Percentiles rank a stretch among this genome's conserved stretches.
These are phyloP conservation scores for Penicillium alfredii DNA, from an alignment of 495 filamentous ascomycete species.

Conservation along the genomic window DNA sequence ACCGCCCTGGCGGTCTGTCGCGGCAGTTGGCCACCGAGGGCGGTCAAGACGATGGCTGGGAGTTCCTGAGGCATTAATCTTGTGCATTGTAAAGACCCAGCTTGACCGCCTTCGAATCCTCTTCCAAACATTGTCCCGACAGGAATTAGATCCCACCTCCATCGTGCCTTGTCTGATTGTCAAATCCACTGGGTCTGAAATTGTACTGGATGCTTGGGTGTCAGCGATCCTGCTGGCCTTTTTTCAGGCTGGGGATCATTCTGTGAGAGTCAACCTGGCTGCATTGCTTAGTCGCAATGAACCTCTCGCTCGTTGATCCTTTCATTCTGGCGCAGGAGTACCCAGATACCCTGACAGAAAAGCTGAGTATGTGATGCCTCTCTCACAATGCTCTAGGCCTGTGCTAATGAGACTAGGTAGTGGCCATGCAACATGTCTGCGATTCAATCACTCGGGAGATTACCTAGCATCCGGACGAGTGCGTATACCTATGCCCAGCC, in stretches of 20 bases:
- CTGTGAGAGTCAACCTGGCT: constrained; percentile 4
- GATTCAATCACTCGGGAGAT: constrained; percentile 91
- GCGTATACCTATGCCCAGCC: constrained; percentile 17
- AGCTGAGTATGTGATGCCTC: constrained; percentile 54
- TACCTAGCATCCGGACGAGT: constrained; percentile 89
- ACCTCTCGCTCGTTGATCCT: constrained; percentile 72
- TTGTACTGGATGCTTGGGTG: constrained; percentile 26
- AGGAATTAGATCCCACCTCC: too few species aligned
- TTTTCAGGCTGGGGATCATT: constrained; percentile 22
- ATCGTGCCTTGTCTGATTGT: too few species aligned
- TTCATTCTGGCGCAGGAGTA: constrained; percentile 90
- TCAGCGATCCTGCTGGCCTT: constrained; percentile 24
- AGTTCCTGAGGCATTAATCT: background rate
- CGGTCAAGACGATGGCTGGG: background rate
- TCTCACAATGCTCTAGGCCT: background rate
- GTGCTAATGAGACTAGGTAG: constrained; percentile 37
- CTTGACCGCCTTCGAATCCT: constrained; percentile 13
- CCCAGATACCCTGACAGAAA: constrained; percentile 80
- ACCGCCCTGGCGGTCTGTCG: too few species aligned
- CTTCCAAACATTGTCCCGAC: too few species aligned
- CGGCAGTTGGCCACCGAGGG: background rate
- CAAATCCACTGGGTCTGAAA: too few species aligned
- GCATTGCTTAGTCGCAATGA: constrained; percentile 47
- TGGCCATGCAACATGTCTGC: constrained; percentile 63
- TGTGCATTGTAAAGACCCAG: constrained; percentile 2